Conservation (phyloP, 2,329 filamentous ascomycete species). For the Chaetothyriales sp. region DNA sequence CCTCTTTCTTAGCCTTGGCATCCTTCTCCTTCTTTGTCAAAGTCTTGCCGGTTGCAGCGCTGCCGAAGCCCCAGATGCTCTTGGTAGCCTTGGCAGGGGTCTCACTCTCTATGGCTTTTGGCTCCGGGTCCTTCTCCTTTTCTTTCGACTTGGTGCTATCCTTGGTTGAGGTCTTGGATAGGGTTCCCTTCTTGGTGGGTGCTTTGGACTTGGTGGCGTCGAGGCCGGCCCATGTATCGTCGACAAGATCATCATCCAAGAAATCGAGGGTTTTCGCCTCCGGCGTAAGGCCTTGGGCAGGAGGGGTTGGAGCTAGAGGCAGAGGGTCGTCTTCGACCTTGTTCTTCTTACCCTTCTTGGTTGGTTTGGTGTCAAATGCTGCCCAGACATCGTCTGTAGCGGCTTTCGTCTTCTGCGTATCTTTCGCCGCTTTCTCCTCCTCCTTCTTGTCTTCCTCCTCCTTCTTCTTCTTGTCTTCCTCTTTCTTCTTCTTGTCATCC, state of each 20-base stretch:
- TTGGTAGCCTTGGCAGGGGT: constrained; percentile 25
- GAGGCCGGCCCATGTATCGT: constrained; percentile 28
- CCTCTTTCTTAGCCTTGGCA: constrained; percentile 31
- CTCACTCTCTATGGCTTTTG: constrained; percentile 23
- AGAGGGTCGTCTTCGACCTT: constrained; percentile 26
- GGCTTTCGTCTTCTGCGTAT: constrained; percentile 31
- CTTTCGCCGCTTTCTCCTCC: constrained; percentile 32
- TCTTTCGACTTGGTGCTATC: constrained; percentile 22
- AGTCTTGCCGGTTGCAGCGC: constrained; percentile 27
- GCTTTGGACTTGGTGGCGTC: constrained; percentile 24
- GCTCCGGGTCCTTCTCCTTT: constrained; percentile 12
- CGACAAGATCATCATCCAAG: constrained; percentile 20
- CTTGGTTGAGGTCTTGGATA: constrained; percentile 17
- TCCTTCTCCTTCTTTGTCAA: constrained; percentile 34
- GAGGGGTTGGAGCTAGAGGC: constrained; percentile 36
- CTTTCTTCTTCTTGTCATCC: too few relatives aligned
- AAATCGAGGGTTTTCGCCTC: constrained; percentile 26
- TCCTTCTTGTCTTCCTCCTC: constrained; percentile 30
- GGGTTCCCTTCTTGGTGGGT: constrained; percentile 29
- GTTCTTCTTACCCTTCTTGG: constrained; percentile 26
- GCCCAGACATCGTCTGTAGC: constrained; percentile 24
- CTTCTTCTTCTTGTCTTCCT: constrained; percentile 21
- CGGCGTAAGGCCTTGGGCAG: constrained; percentile 30
- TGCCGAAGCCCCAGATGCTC: constrained; percentile 33
- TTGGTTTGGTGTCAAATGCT: constrained; percentile 12